Evolutionary conservation across 2,329 filamentous ascomycete species (phyloP).

Genomic region (Stylonectria norvegica): DNA sequence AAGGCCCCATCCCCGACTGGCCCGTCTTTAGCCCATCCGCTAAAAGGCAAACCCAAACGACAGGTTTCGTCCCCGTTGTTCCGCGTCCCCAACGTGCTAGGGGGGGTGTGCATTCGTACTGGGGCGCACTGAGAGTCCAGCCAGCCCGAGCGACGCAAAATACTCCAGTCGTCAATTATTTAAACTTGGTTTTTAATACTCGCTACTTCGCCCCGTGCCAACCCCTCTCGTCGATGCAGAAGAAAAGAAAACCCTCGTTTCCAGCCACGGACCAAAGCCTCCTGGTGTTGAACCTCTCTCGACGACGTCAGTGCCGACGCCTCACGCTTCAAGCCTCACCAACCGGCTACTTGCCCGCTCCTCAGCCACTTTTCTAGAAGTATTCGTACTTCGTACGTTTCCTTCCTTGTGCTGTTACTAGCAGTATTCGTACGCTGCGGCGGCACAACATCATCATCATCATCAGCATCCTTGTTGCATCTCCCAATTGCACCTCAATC

Average conservation of each 20-base stretch:
- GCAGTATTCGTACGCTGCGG: neutral
- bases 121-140: too few species aligned
- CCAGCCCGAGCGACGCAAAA: too few species aligned
- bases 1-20: slow-evolving; percentile 15
- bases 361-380: too few species aligned
- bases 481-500: too few species aligned
- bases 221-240: too few species aligned
- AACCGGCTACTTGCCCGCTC: neutral
- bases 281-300: slow-evolving; percentile 9
- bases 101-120: too few species aligned
- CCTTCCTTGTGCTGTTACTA: neutral
- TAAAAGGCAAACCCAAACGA: slow-evolving; percentile 13
- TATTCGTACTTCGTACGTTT: neutral
- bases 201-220: too few species aligned
- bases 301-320: slow-evolving; percentile 1
- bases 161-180: too few species aligned
- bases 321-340: slow-evolving; percentile 3
- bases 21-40: slow-evolving; percentile 27
- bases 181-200: too few species aligned
- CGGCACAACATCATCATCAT: neutral
- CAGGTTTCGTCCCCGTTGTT: slow-evolving; percentile 5
- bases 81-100: too few species aligned
- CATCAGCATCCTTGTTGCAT: slow-evolving; percentile 1
- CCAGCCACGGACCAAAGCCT: slow-evolving; percentile 27
- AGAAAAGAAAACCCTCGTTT: too few species aligned